phyloP scores from a whole-genome alignment of 108 stramenopile species.

The Schizochytrium sp. region DNA sequence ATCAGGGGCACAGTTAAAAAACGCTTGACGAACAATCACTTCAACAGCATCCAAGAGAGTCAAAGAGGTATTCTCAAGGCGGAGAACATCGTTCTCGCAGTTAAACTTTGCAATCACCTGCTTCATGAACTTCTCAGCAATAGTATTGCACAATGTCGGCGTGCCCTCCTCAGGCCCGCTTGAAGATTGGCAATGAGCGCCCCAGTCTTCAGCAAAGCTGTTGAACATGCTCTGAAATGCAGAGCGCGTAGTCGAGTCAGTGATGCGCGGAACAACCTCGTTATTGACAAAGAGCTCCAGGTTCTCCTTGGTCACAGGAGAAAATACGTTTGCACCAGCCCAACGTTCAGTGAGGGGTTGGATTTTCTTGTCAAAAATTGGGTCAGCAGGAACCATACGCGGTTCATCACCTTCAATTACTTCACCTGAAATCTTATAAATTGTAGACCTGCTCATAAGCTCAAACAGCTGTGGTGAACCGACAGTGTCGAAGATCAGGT shows the following conservation, averaged over 20 bases:
- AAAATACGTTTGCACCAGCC: not conserved
- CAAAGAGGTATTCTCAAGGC: not conserved
- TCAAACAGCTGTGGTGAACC: not conserved
- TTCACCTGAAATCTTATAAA: slow-evolving; percentile 13
- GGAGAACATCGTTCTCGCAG: not conserved
- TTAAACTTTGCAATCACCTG: not conserved
- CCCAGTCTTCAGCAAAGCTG: not conserved
- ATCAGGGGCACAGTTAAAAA: not conserved
- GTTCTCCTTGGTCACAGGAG: not conserved
- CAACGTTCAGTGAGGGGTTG: not conserved
- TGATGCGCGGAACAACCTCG: not conserved
- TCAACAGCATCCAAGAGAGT: slow-evolving; percentile 15
- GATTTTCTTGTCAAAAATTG: not conserved
- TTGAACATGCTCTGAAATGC: not conserved
- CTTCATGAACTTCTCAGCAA: not conserved
- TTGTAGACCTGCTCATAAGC: not conserved
- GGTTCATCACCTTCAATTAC: not conserved
- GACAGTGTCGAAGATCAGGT: slow-evolving; percentile 52
- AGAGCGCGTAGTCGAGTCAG: not conserved
- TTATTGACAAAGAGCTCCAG: not conserved
- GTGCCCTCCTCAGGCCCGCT: not conserved
- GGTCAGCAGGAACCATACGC: not conserved
- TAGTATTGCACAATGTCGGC: not conserved
- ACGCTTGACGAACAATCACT: slow-evolving; percentile 7
- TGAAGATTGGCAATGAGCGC: not conserved